phyloP scores from a whole-genome alignment of 2,329 filamentous ascomycete genomes.

The Nectriaceae sp. region DNA sequence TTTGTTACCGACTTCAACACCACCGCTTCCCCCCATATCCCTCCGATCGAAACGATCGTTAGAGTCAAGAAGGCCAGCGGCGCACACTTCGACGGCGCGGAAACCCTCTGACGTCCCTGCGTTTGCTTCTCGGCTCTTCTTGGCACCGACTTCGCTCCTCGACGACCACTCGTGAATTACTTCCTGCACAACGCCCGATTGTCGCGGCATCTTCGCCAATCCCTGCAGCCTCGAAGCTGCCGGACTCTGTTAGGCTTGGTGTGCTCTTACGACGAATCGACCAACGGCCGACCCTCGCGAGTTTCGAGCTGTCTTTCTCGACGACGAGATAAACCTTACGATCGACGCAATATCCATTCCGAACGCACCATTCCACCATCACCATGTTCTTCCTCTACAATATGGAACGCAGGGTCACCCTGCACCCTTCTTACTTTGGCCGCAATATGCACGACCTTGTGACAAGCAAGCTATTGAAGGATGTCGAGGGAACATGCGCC shows the following conservation, averaged over 20 bases:
- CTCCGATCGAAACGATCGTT: constrained; percentile 5
- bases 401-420: constrained; percentile 88
- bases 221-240: too few species aligned
- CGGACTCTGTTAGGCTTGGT: too few species aligned
- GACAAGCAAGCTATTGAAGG: constrained; percentile 83
- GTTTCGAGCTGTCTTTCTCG: background rate
- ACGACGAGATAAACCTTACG: background rate
- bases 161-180: background rate
- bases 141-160: constrained; percentile 1
- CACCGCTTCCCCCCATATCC: background rate
- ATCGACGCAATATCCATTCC: too few species aligned
- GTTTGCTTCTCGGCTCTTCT: background rate
- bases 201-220: constrained; percentile 8
- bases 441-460: constrained; percentile 91
- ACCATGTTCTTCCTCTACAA: constrained; percentile 99
- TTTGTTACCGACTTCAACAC: constrained; percentile 12
- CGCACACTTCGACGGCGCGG: constrained; percentile 18
- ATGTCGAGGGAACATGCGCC: constrained; percentile 93
- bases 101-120: constrained; percentile 8
- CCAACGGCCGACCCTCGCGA: background rate
- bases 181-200: background rate
- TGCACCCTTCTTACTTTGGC: constrained; percentile 97
- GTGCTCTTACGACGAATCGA: background rate
- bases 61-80: constrained; percentile 22
- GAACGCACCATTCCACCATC: background rate